Evolutionary conservation across 2,329 filamentous ascomycete genomes (phyloP).

Genomic region (Xylaria sp.): DNA sequence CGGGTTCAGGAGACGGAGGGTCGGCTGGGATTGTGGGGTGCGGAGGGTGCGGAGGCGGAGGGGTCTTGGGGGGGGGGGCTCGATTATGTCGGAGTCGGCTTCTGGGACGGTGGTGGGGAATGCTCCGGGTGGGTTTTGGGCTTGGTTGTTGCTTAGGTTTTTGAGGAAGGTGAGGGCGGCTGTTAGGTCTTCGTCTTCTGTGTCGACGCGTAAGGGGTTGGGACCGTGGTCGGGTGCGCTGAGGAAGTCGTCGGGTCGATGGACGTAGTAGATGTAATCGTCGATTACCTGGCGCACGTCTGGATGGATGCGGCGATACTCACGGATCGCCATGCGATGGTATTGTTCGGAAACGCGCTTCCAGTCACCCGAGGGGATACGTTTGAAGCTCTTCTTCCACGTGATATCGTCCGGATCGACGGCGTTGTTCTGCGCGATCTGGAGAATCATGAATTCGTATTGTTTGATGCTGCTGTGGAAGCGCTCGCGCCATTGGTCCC

Average conservation of each 20-base stretch:
- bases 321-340: conserved; percentile 15
- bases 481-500: conserved; percentile 7
- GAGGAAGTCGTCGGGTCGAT: too few species aligned
- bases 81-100: too few species aligned
- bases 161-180: too few species aligned
- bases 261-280: conserved; percentile 10
- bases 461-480: not conserved
- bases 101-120: not conserved
- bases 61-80: too few species aligned
- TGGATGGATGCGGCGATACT: conserved; percentile 20
- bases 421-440: conserved; percentile 1
- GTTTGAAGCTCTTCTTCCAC: conserved; percentile 16
- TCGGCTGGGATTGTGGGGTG: too few species aligned
- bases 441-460: conserved; percentile 11
- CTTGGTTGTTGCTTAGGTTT: not conserved
- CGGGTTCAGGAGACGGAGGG: too few species aligned
- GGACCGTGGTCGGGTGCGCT: too few species aligned
- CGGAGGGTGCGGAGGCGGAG: too few species aligned
- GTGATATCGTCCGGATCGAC: conserved; percentile 7
- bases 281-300: conserved; percentile 24
- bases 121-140: not conserved
- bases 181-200: too few species aligned
- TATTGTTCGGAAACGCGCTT: conserved; percentile 15
- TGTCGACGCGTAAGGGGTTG: not conserved
- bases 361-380: conserved; percentile 22